Percentiles rank a stretch among this genome's conserved stretches.
phyloP scores from a whole-genome alignment of 1,284 basidiomycete genomes.

The Puccinia horiana region DNA sequence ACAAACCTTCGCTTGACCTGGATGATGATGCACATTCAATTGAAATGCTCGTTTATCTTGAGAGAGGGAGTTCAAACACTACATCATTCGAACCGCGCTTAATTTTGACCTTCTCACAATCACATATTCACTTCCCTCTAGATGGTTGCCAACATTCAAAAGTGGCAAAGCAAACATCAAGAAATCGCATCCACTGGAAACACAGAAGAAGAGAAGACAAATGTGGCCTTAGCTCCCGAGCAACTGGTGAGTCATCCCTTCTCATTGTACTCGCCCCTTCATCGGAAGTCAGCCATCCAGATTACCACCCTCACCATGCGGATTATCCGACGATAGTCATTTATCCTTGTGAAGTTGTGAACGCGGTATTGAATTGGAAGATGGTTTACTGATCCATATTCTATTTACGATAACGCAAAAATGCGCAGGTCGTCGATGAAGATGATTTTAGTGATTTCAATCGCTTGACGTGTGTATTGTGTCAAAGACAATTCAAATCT shows the following conservation, averaged over 20 bases:
- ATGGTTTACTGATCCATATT: not conserved
- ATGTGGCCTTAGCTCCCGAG: conserved; percentile 61
- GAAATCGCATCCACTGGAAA: conserved; percentile 51
- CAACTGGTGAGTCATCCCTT: conserved; percentile 68
- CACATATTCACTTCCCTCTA: conserved; percentile 57
- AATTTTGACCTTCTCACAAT: conserved; percentile 1
- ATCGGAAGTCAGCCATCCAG: too few species aligned
- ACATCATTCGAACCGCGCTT: not conserved
- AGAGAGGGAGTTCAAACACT: not conserved
- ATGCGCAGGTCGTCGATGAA: conserved; percentile 41
- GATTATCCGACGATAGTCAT: too few species aligned
- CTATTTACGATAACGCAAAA: too few species aligned
- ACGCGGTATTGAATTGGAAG: not conserved
- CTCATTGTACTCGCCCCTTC: not conserved
- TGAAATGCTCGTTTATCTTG: not conserved
- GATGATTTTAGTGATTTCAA: conserved; percentile 59
- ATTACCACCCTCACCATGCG: too few species aligned
- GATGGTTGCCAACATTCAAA: conserved; percentile 83
- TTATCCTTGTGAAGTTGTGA: too few species aligned
- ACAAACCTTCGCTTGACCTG: not conserved
- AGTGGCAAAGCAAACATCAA: conserved; percentile 58
- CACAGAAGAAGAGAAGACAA: conserved; percentile 56
- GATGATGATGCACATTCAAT: conserved; percentile 20
- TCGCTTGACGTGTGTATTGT: conserved; percentile 78
- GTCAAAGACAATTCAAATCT: conserved; percentile 85